Base-by-base conservation (phyloP, 306 rosid genomes). In the Lathyrus oleraceus region DNA sequence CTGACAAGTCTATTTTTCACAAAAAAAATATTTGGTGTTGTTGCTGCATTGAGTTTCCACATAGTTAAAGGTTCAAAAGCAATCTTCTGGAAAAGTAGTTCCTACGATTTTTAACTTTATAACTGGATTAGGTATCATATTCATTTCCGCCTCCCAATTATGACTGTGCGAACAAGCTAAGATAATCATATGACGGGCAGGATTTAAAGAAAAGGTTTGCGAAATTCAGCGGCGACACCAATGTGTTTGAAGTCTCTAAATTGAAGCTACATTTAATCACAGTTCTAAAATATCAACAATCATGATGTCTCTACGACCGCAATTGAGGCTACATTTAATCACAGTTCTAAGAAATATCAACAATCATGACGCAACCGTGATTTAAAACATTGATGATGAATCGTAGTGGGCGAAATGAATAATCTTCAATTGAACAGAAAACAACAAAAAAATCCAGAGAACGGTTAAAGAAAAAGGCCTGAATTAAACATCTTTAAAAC, bases 81-180 rank as follows among this genome's bases (percentile, higher is more conserved):
- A 60, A 10, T 16, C 65, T 60, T 35, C 25, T 40, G 43, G 51
- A 70, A 48, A 71, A 44, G 38, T 19, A 64, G 61, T 43, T 68
- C 35, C 1, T n/a, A 53, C 3, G 7, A 53, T 11, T 53, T 53
- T 53, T 53, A 53, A 53, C 32, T 53, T 53, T 10, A 53, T 19
- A 12, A 42, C 56, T 38, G 28, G 28, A 20, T 27, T 32, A 28
- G 32, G 21, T 28, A 52, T 45, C 12, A 58, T 32, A 20, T 9
- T 10, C 48, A 40, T 3, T 17, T 17, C 52, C 38, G 10, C 25
- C 30, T 20, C 30, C 60, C 30, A 21, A 20, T 56, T 13, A 27
- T 57, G 36, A 57, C 38, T 57, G 7, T 27, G 62, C 62, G 14
- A 57, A 57, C 12, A 27, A 57, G 39, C 16, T 25, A 57, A 10